Evolutionary conservation across 768 basidiomycete species (phyloP).

Genomic region (Rhizopogon rudus): DNA sequence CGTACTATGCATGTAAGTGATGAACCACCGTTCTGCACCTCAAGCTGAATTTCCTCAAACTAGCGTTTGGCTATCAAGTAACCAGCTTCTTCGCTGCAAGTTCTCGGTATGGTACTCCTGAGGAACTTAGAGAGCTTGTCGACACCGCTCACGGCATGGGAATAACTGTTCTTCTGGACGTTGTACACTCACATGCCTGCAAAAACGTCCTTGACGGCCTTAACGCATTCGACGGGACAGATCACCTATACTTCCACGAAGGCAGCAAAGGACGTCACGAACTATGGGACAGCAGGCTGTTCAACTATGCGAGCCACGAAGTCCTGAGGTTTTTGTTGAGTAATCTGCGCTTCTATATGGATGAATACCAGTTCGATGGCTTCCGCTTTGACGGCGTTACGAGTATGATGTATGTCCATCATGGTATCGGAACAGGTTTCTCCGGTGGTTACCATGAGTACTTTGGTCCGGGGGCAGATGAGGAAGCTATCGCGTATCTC

Average conservation of each 20-base stretch:
- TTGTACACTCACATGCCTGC: conserved; percentile 97
- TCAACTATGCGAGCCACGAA: conserved; percentile 95
- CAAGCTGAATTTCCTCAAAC: not conserved
- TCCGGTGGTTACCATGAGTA: conserved; percentile 99
- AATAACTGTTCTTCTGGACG: conserved; percentile 87
- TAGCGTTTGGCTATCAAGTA: conserved; percentile 97
- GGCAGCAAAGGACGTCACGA: conserved; percentile 89
- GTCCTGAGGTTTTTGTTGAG: conserved; percentile 93
- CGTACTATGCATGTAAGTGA: conserved; percentile 90
- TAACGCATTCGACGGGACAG: conserved; percentile 95
- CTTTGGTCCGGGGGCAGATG: conserved; percentile 80
- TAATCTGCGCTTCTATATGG: conserved; percentile 93
- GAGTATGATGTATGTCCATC: conserved; percentile 98
- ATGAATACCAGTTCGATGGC: conserved; percentile 94
- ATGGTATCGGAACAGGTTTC: conserved; percentile 97
- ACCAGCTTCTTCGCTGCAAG: conserved; percentile 97
- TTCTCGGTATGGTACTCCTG: conserved; percentile 93
- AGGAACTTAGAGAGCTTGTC: conserved; percentile 92
- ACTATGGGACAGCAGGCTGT: conserved; percentile 96
- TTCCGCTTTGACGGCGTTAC: conserved; percentile 99
- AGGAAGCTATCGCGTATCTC: conserved; percentile 89
- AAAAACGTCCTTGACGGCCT: conserved; percentile 96
- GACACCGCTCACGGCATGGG: conserved; percentile 95
- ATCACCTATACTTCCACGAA: conserved; percentile 96
- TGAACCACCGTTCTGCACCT: not conserved